phyloP scores from a whole-genome alignment of 495 filamentous ascomycete genomes.

The Xylaria longipes region DNA sequence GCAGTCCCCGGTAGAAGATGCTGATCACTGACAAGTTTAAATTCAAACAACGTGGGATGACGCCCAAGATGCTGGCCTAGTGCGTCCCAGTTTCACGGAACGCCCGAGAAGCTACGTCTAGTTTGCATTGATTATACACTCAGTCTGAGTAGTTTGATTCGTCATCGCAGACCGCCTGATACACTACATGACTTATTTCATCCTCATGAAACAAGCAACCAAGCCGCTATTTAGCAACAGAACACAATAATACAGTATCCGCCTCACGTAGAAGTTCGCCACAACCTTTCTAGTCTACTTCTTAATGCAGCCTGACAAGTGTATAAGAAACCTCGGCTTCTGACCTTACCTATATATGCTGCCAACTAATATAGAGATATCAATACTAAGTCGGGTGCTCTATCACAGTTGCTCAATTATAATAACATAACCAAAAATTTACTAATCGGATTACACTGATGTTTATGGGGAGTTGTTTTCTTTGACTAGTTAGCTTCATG shows the following conservation, averaged over 20 bases:
- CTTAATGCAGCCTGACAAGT: background rate
- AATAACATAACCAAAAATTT: background rate
- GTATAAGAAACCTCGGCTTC: background rate
- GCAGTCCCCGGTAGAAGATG: background rate
- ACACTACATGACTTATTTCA: background rate
- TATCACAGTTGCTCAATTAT: background rate
- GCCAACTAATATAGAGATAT: background rate
- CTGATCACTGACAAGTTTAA: slow-evolving; percentile 7
- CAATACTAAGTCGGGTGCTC: background rate
- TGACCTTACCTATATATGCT: background rate
- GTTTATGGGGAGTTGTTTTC: background rate
- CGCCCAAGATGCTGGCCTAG: slow-evolving; percentile 6
- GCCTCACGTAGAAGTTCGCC: no score
- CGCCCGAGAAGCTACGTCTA: background rate
- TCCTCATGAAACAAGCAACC: background rate
- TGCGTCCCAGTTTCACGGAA: slow-evolving; percentile 17
- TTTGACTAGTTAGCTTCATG: background rate
- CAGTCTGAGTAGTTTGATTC: background rate
- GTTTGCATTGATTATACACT: background rate
- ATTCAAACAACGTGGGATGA: slow-evolving; percentile 18
- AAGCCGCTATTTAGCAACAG: background rate
- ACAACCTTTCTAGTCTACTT: background rate
- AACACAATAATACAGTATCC: background rate
- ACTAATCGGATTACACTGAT: background rate
- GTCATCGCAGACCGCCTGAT: slow-evolving; percentile 1